Conservation (phyloP, 2,329 filamentous ascomycete genomes). For the Colletotrichum orbiculare region DNA sequence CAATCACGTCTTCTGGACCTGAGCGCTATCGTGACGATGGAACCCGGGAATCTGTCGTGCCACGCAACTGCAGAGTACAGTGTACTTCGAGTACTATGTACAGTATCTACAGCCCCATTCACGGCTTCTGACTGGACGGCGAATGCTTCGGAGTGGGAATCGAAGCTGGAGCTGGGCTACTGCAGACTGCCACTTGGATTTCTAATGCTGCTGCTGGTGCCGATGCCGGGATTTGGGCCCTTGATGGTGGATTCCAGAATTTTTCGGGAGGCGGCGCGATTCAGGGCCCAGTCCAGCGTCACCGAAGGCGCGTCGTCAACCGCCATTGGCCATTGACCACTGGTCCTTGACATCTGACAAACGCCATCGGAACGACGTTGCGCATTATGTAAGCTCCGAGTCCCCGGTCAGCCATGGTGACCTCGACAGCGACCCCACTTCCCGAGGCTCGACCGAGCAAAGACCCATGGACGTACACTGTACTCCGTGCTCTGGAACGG, state of each 20-base stretch:
- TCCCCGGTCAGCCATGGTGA: neutral
- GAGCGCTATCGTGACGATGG: constrained; percentile 25
- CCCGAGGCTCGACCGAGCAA: constrained; percentile 32
- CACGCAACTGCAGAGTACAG: neutral
- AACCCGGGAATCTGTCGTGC: constrained; percentile 1
- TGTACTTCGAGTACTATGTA: neutral
- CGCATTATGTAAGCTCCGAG: constrained; percentile 30
- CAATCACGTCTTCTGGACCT: constrained; percentile 20
- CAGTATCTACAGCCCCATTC: neutral
- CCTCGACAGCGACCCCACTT: constrained; percentile 19
- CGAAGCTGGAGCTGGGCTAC: constrained; percentile 1
- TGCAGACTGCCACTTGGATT: constrained; percentile 15
- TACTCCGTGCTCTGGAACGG: no score
- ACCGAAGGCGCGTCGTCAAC: neutral
- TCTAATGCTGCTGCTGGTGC: constrained; percentile 21
- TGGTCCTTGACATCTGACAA: neutral
- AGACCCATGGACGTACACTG: no score
- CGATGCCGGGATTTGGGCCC: constrained; percentile 22
- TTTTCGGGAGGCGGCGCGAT: constrained; percentile 28
- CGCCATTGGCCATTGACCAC: neutral
- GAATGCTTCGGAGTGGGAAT: constrained; percentile 12
- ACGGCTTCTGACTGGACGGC: constrained; percentile 30
- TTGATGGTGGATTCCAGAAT: constrained; percentile 34
- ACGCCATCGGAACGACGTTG: constrained; percentile 22
- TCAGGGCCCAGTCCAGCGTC: constrained; percentile 8